Base-by-base conservation (phyloP, 2,329 filamentous ascomycete species). In the Fusarium pseudograminearum region DNA sequence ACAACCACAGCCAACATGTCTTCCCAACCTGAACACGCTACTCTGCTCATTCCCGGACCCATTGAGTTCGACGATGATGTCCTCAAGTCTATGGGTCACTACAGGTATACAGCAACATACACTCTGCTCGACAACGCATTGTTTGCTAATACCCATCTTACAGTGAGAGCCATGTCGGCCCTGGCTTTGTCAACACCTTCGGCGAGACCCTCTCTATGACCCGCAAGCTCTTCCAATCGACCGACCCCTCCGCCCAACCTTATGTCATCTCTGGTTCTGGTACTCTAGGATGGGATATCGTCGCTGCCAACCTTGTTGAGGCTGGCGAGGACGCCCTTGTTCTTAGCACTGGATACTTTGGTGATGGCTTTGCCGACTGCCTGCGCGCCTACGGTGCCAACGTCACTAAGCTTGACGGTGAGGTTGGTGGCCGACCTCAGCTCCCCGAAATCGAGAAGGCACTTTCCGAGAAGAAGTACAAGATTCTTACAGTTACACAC, bases 11-110 rank as follows among this genome's bases (percentile, higher is more conserved):
- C 76, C 77, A 83, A 77, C 56, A 90, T 90, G 89, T 90, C 88
- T 72, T 84, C 83, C 63, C 89, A 90, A 74, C 84, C 87, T 57
- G 80, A 84, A 52, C 89, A 91, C 77, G 82, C 88, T 44, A 91
- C 95, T 58, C 86, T 99, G 82, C 89, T 99, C 83, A 98, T 99
- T 78, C 96, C 96, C 51, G 96, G 96, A 70, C 96, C 96, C 77
- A 97, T 98, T 80, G 95, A 98, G 84, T 98, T 98, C 78, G 95
- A 98, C 80, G 95, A 98, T 95, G 94, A 90, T 48, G 95, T 98
- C 65, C 89, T 98, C 54, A 89, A 94, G 81, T 93, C 94, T 66
- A 98, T 98, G 95, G 91, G 92, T 84, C 94, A 97, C 83, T 97
- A 91, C 84, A 95, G 92, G 92, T 82, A 57, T 60, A 40, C 31